Evolutionary conservation across 495 filamentous ascomycete species (phyloP), one percentile per base, ranked within the genome.

Genomic region (Hypoxylon lienhwacheense): DNA sequence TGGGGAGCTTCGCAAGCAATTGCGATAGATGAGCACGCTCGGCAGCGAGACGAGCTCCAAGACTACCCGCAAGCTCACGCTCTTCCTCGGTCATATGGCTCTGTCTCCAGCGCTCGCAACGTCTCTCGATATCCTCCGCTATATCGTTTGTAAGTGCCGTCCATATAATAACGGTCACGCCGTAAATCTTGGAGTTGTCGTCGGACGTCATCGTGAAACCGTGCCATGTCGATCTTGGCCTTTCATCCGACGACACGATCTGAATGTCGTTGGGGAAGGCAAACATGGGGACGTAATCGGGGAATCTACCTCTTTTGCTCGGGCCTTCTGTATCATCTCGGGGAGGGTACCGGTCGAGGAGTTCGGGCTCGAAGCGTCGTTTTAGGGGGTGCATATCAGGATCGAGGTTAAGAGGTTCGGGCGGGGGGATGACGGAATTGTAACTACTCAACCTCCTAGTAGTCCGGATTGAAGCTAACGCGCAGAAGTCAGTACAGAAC

Each of bases 231-330:
- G 93, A 87, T 46, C 91, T 78, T 1, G 93, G 93, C 53, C 90
- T 81, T 65, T 97, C 91, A 64, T 98, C 93, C 1, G 90, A 90
- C 6, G 93, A 96, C 5, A 97, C 88, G 42, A 98, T 92, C 48
- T 90, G 89, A 61, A 98, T 89, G 70, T 98, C 93, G 69, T 98
- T 96, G 20, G 93, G 93, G 63, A 97, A 98, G 15, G 93, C 91
- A 64, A 97, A 98, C 93, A 98, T 97, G 19, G 93, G 93, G 28
- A 98, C 89, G 61, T 96, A 97, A 65, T 98, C 92, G 2, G 93
- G 93, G 66, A 98, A 97, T 43, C 82, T 83, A 33, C 89, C 91
- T 63, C 93, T 84, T 64, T 87, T 81, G 64, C 87, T 84, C 56
- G 95, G 89, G 19, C 96, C 92, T 14, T 73, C 74, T n/a, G 81